phyloP scores from a whole-genome alignment of 345 rosid genomes.

The Rhodomyrtus tomentosa region DNA sequence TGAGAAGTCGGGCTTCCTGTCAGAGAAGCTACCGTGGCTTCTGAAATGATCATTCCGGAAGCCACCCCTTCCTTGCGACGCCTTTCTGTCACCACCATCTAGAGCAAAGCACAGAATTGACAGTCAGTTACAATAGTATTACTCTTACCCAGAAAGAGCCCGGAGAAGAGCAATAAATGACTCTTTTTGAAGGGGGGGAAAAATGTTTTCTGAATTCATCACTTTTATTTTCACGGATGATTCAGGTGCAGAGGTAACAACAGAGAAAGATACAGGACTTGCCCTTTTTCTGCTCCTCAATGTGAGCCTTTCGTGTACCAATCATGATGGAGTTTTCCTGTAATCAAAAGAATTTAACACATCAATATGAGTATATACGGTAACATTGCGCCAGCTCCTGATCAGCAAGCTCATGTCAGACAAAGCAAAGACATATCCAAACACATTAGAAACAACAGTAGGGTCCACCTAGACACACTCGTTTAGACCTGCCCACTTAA shows the following conservation, averaged over 20 bases:
- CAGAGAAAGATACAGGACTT: neutral
- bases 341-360: neutral
- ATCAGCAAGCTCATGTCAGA: neutral
- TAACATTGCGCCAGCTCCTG: neutral
- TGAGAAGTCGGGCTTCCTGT: conserved; percentile 27
- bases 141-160: neutral
- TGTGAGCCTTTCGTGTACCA: conserved; percentile 54
- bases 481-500: neutral
- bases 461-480: neutral
- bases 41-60: conserved; percentile 23
- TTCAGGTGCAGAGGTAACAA: neutral
- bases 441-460: neutral
- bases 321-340: conserved; percentile 42
- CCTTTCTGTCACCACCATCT: conserved; percentile 37
- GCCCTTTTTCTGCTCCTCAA: conserved; percentile 70
- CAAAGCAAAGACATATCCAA: neutral
- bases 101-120: neutral
- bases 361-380: neutral
- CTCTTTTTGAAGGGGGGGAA: neutral
- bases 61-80: conserved; percentile 25
- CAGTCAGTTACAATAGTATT: neutral
- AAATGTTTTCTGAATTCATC: neutral
- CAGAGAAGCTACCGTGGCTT: conserved; percentile 2
- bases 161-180: neutral
- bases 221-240: neutral